Evolutionary conservation across 495 filamentous ascomycete genomes (phyloP), one percentile per base, ranked within the genome.

Genomic region (Podospora conica): DNA sequence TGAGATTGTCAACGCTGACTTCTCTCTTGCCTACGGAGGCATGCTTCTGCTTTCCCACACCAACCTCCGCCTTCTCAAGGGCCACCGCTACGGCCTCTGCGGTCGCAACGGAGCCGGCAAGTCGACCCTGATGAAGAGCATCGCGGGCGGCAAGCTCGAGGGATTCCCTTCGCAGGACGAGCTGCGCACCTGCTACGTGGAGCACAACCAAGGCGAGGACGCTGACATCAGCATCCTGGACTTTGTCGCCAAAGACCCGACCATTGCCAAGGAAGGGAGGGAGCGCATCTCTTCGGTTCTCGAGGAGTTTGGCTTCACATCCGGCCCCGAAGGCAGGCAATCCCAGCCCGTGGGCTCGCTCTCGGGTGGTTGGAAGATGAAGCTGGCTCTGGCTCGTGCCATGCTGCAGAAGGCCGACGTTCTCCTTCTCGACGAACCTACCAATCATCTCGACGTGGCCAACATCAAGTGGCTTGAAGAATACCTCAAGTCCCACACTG

Each of bases 351-450:
- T 98, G 63, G 94, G 95, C 65, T 96, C 93, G 27, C 82, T 98
- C 21, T 99, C 95, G n/a, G 95, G 95, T 76, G 95, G 95, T 73
- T 99, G 95, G 95, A 98, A 99, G 86, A 99, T 99, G 95, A 99
- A 99, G 87, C 81, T 99, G 63, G 95, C 95, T 64, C 82, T 99
- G 70, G 95, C 96, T 61, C 87, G 95, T 72, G 95, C 95, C 66
- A 98, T 99, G 95, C 84, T 99, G 68, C 90, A 91, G 84, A 90
- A 89, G 74, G 95, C 95, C 40, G 94, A 99, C 77, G 94, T 99
- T 54, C 82, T 99, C 40, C 80, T 99, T 33, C 87, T 99, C 29
- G 95, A 99, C 84, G 95, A 98, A 87, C 95, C 95, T 75, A 98
- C 95, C 74, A 98, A 98, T 83, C 95, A 98, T 77, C 81, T 98